phyloP scores from a whole-genome alignment of 176 grass and related monocot genomes.

The Bromus sterilis region DNA sequence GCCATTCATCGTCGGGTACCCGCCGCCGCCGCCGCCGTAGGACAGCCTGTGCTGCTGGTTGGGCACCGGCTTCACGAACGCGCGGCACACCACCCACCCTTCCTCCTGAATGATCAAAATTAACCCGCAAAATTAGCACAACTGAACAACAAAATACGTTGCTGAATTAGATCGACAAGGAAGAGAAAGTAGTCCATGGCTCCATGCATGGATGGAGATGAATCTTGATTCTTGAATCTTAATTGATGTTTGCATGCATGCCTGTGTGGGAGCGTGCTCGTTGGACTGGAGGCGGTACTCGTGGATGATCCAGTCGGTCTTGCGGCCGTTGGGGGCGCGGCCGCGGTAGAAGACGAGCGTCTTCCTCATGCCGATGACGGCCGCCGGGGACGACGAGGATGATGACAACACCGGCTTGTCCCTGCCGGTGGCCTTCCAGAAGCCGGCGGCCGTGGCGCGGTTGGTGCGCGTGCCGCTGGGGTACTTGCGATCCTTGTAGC shows the following conservation, averaged over 20 bases:
- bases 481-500: conserved; percentile 96
- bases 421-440: conserved; percentile 95
- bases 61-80: conserved; percentile 66
- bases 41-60: conserved; percentile 52
- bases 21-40: conserved; percentile 24
- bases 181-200: background rate
- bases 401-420: conserved; percentile 79
- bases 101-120: conserved; percentile 50
- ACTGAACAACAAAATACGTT: background rate
- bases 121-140: background rate
- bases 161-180: background rate
- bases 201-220: background rate
- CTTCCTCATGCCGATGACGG: conserved; percentile 90
- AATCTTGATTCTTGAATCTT: background rate
- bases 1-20: conserved; percentile 23
- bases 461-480: conserved; percentile 91
- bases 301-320: conserved; percentile 94
- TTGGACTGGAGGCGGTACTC: conserved; percentile 82
- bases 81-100: conserved; percentile 97
- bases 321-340: conserved; percentile 76
- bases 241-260: background rate
- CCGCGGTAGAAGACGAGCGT: conserved; percentile 98
- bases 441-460: conserved; percentile 76
- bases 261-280: conserved; percentile 70
- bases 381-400: background rate